Evolutionary conservation across 1,284 basidiomycete genomes (phyloP), one percentile per base, ranked within the genome.

Genomic region (Trichosporon sp.): DNA sequence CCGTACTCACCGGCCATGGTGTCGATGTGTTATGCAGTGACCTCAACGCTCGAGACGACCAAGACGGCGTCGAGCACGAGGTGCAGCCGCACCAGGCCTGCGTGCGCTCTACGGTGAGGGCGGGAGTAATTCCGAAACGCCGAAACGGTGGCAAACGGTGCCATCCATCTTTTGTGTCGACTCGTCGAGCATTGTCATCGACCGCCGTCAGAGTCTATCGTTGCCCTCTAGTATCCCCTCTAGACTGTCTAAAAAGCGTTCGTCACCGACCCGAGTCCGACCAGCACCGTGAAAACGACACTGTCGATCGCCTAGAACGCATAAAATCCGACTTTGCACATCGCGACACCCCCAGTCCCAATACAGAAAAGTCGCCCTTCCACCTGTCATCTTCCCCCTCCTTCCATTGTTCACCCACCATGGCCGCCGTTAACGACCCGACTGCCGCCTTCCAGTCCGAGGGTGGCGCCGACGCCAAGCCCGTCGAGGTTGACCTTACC

Each of bases 401-500:
- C 66, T 35, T 21, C 35, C 25, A 53, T 29, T 32, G 34, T 18
- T 38, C 60, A 42, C n/a, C 32, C 53, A 68, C 53, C 34, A 73
- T 73, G 72, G 66, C 72, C 68, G 70, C 70, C 18, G 65, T 71
- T 65, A 82, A 82, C 75, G 79, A 79, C 70, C 78, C 79, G 44
- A 70, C 68, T 63, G 74, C 78, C 27, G 66, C 62, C 38, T 73
- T 71, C 68, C 32, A 66, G 31, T 68, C 76, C 25, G 72, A 69
- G 18, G 68, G 71, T 9, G 72, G 21, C 13, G 44, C 65, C 11
- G 68, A 74, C 18, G 58, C 70, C 29, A 65, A 73, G 64, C 77
- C 78, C 64, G 77, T 93, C 75, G 87, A 92, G 27, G 83, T 95
- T 77, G 93, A 95, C 85, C 84, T 87, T 11, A 87, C 91, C 68